phyloP scores from a whole-genome alignment of 805 yeast genomes.

The Komagataella ulmi region DNA sequence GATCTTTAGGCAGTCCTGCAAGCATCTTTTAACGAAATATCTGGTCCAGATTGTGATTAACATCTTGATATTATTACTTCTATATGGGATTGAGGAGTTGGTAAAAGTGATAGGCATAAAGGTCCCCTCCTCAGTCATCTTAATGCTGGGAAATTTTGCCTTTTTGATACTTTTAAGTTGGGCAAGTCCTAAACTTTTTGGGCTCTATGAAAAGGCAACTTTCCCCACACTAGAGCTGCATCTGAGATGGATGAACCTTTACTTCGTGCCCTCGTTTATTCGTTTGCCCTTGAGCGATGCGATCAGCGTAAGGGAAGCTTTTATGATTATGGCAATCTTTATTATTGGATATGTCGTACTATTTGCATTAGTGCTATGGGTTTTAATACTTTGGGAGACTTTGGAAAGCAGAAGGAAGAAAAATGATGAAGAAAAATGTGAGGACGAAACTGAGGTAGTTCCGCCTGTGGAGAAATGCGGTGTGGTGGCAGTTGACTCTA shows the following conservation, averaged over 20 bases:
- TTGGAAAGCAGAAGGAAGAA: slow-evolving; percentile 3
- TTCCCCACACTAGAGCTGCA: slow-evolving; percentile 22
- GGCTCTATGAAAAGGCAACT: slow-evolving; percentile 31
- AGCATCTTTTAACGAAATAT: neutral
- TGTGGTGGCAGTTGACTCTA: neutral
- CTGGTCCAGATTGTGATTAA: slow-evolving; percentile 22
- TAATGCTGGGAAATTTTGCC: slow-evolving; percentile 48
- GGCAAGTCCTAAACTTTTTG: slow-evolving; percentile 6
- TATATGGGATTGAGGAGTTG: slow-evolving; percentile 41
- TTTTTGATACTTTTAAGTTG: slow-evolving; percentile 10
- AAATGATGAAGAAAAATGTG: slow-evolving; percentile 10
- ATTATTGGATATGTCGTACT: slow-evolving; percentile 48
- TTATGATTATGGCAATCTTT: slow-evolving; percentile 64
- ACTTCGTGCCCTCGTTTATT: slow-evolving; percentile 68
- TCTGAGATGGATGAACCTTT: slow-evolving; percentile 65
- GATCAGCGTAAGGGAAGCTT: slow-evolving; percentile 53
- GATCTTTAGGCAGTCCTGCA: neutral
- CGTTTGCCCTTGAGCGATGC: slow-evolving; percentile 56
- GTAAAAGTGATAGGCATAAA: slow-evolving; percentile 31
- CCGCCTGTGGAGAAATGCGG: neutral
- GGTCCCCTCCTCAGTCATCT: slow-evolving; percentile 61
- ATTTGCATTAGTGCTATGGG: slow-evolving; percentile 33
- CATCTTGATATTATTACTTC: slow-evolving; percentile 25
- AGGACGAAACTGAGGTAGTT: neutral
- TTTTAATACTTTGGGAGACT: slow-evolving; percentile 13